These are phyloP conservation scores for Micractinium sp. DNA, from an alignment of 139 green algal genomes.

Conservation along the genomic window DNA sequence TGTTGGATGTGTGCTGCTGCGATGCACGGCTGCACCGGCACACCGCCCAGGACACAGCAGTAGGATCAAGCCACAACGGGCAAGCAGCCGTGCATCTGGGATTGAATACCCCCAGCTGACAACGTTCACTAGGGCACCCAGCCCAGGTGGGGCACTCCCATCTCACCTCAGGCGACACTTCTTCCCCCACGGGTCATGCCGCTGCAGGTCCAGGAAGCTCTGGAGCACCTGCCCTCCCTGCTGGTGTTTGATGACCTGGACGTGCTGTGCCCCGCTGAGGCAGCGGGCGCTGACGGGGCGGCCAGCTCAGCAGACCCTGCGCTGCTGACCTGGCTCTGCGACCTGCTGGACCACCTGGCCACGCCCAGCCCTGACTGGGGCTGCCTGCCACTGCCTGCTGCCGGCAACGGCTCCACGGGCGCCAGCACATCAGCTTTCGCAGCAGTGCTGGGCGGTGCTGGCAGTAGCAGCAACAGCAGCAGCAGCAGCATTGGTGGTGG, in stretches of 20 bases:
- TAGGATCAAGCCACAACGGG: too few species aligned
- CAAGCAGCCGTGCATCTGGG: background rate
- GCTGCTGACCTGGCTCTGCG: slow-evolving; percentile 48
- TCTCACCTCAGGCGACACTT: background rate
- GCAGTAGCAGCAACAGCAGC: background rate
- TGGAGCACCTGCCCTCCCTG: slow-evolving; percentile 68
- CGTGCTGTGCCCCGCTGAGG: slow-evolving; percentile 59
- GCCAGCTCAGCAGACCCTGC: slow-evolving; percentile 21
- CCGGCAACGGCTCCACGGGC: background rate
- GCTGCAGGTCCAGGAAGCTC: slow-evolving; percentile 50
- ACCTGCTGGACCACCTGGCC: slow-evolving; percentile 48
- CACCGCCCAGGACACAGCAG: too few species aligned
- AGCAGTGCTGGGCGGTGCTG: background rate
- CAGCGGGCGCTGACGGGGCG: slow-evolving; percentile 27
- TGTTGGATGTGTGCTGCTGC: too few species aligned
- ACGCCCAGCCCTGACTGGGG: slow-evolving; percentile 33
- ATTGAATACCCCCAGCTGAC: background rate
- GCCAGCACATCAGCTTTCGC: background rate
- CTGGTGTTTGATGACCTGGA: slow-evolving; percentile 89
- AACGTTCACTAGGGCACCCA: background rate
- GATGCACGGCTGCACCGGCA: background rate
- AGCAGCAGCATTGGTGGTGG: background rate
- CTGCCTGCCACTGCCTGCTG: background rate
- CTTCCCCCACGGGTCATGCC: background rate
- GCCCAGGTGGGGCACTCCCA: too few species aligned